Percentiles rank a stretch among this genome's conserved stretches.
Conservation (phyloP, 2,329 filamentous ascomycete genomes). For the Apiospora pterosperma region DNA sequence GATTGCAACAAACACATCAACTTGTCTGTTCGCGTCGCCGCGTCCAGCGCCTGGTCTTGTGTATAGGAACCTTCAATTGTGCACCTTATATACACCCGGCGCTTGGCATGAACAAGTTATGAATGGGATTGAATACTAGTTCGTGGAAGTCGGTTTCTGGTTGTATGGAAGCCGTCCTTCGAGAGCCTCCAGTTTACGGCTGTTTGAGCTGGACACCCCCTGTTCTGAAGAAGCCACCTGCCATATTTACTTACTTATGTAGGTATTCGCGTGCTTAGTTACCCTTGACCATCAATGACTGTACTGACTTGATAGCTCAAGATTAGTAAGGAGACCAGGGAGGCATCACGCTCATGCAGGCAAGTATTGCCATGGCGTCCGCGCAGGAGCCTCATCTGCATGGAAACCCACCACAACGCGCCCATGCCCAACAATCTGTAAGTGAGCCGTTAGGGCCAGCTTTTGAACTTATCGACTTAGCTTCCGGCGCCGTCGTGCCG, state of each 20-base stretch:
- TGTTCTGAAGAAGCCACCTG: neutral
- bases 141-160: too few species aligned
- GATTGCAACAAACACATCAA: neutral
- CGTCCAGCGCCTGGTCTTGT: too few species aligned
- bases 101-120: neutral
- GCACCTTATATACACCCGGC: neutral
- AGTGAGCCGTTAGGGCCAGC: slow-evolving; percentile 12
- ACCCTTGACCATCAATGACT: neutral
- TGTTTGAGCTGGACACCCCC: neutral
- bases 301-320: neutral
- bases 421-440: slow-evolving; percentile 8
- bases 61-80: neutral
- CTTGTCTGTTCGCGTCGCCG: neutral
- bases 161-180: too few species aligned
- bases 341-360: neutral
- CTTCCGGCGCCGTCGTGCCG: slow-evolving; percentile 19
- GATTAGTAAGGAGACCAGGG: neutral
- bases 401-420: slow-evolving; percentile 3
- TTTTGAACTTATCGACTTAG: slow-evolving; percentile 17
- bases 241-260: neutral
- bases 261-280: neutral
- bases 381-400: neutral
- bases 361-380: neutral
- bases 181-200: neutral
- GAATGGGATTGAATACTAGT: too few species aligned